Evolutionary conservation across 2,329 filamentous ascomycete species (phyloP).

Genomic region (Arthrobotrys sinensis): DNA sequence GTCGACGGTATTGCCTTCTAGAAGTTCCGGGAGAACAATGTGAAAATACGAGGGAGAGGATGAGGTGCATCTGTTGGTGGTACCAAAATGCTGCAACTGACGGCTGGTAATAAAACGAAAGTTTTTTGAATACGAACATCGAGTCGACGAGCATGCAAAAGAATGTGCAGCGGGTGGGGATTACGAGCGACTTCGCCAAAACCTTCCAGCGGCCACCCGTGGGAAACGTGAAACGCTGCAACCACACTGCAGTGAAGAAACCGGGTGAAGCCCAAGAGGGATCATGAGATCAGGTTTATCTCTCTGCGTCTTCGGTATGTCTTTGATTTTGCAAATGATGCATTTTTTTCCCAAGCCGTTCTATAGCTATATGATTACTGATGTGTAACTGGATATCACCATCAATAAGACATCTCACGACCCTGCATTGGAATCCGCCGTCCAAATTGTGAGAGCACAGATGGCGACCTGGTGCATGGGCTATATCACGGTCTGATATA

Average conservation of each 20-base stretch:
- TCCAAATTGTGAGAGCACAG: not conserved
- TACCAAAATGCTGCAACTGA: slow-evolving; percentile 7
- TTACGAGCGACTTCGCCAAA: slow-evolving; percentile 26
- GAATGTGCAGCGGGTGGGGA: not conserved
- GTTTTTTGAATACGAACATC: slow-evolving; percentile 37
- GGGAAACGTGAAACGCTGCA: slow-evolving; percentile 50
- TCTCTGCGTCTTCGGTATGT: not conserved
- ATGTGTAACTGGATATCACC: not conserved
- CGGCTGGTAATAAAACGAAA: slow-evolving; percentile 19
- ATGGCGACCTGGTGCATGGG: slow-evolving; percentile 12
- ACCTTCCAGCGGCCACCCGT: slow-evolving; percentile 24
- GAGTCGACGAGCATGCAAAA: not conserved
- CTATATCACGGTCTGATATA: slow-evolving; percentile 34
- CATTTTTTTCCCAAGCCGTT: not conserved
- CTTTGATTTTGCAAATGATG: not conserved
- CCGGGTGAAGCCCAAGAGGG: slow-evolving; percentile 3
- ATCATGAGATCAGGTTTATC: slow-evolving; percentile 9
- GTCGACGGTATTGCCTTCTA: slow-evolving; percentile 40
- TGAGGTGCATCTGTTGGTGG: slow-evolving; percentile 13
- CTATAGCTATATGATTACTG: not conserved
- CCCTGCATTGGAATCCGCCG: not conserved
- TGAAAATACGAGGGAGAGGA: slow-evolving; percentile 33
- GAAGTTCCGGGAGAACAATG: slow-evolving; percentile 40
- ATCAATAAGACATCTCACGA: not conserved
- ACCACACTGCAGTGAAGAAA: slow-evolving; percentile 25